Percentiles rank a stretch among this genome's conserved stretches.
These are phyloP conservation scores for Thyridium curvatum DNA, from an alignment of 2,329 filamentous ascomycete species.

Conservation along the genomic window DNA sequence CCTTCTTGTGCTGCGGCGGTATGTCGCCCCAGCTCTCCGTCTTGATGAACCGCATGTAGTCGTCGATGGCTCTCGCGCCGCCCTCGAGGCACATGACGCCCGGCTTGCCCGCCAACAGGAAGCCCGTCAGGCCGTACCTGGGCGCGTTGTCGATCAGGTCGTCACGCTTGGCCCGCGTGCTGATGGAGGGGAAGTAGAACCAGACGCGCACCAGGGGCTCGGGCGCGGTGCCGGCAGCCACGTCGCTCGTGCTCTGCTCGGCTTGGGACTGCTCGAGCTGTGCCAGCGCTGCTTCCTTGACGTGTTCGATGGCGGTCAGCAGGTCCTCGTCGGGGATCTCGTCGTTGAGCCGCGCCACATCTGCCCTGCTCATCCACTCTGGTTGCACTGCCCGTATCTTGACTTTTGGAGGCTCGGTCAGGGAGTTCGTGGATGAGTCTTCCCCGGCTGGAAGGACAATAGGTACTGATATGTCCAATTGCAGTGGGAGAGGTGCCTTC, in stretches of 20 bases:
- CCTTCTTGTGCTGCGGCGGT: slow-evolving; percentile 55
- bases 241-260: background rate
- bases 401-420: slow-evolving; percentile 32
- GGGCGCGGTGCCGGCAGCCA: background rate
- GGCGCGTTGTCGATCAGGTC: slow-evolving; percentile 50
- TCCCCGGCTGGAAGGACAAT: too few relatives aligned
- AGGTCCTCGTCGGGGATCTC: slow-evolving; percentile 37
- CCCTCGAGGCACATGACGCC: slow-evolving; percentile 48
- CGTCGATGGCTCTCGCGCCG: slow-evolving; percentile 38
- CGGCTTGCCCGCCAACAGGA: slow-evolving; percentile 54
- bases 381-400: slow-evolving; percentile 40
- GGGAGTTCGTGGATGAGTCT: slow-evolving; percentile 15
- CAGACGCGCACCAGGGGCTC: slow-evolving; percentile 43
- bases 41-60: slow-evolving; percentile 58
- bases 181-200: slow-evolving; percentile 59
- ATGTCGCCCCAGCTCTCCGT: slow-evolving; percentile 59
- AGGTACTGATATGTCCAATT: slow-evolving; percentile 21
- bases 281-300: slow-evolving; percentile 27
- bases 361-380: slow-evolving; percentile 44
- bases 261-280: slow-evolving; percentile 18
- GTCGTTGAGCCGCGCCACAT: slow-evolving; percentile 28
- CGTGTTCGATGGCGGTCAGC: slow-evolving; percentile 35
- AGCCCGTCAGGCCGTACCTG: slow-evolving; percentile 46
- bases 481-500: slow-evolving; percentile 11
- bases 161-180: slow-evolving; percentile 50